Base-by-base conservation (phyloP, 768 basidiomycete genomes). In the Trametes meyenii region DNA sequence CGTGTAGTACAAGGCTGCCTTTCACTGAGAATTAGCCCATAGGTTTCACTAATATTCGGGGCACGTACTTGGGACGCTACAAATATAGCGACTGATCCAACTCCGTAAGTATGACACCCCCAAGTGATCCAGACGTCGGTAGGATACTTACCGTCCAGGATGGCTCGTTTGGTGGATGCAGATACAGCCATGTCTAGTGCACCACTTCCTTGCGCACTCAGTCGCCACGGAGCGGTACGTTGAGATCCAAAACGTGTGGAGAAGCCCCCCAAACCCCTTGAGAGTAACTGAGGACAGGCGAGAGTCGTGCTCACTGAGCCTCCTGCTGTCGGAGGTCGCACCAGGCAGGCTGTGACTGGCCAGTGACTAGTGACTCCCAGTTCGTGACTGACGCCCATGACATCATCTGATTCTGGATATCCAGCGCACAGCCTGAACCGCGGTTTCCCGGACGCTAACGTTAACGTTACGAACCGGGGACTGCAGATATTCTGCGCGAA, bases 1-100 rank as follows among this genome's bases (percentile, higher is more conserved):
- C 33, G 90, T 87, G 72, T 91, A 92, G 72, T 87, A 92, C 64
- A 87, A 74, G 36, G 90, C 91, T 74, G 86, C 87, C 90, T 93
- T 83, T 62, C 69, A 58, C 24, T 19, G 12, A 19, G 44, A 17
- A 54, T 57, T 33, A 36, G 17, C 5, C 16, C 24, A n/a, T 17
- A 44, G 44, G 8, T 17, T 26, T 1, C 36, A 6, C 13, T 40
- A 13, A 8, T 14, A 14, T 4, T 19, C 13, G 26, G n/a, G 19
- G 49, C 8, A 67, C 82, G 55, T 64, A 83, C 83, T 75, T 85
- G 84, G n/a, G 80, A 75, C 5, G 79, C 80, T 16, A 81, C 73
- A 38, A 83, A 76, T 16, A 85, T 61, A 6, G 77, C 77, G 50
- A 79, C 80, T 81, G 19, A 6, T 19, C 5, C 7, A 29, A 10